Evolutionary conservation across 352 stramenopile genomes (phyloP).

Genomic region (Phytophthora gonapodyides): DNA sequence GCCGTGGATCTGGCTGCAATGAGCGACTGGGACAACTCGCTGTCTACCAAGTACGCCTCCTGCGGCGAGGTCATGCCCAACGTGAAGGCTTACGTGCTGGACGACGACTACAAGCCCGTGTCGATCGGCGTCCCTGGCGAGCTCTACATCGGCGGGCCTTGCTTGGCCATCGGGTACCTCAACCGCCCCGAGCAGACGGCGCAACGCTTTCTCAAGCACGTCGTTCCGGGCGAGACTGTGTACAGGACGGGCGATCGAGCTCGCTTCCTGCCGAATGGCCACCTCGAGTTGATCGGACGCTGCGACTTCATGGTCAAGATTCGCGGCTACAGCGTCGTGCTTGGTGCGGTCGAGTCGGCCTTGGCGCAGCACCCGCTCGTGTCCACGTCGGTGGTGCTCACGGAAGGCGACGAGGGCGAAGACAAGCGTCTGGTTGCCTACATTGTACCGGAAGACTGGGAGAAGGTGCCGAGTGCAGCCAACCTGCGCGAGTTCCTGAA

Average conservation of each 20-base stretch:
- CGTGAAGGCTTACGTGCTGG: conserved; percentile 74
- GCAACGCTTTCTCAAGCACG: conserved; percentile 76
- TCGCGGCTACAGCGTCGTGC: conserved; percentile 93
- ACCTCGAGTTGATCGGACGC: conserved; percentile 93
- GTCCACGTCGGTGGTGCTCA: conserved; percentile 90
- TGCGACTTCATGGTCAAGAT: conserved; percentile 98
- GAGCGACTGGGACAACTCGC: conserved; percentile 68
- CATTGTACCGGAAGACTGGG: conserved; percentile 81
- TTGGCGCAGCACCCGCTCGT: conserved; percentile 86
- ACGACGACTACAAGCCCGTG: conserved; percentile 69
- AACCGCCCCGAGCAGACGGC: conserved; percentile 79
- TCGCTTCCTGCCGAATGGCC: conserved; percentile 88
- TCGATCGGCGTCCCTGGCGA: conserved; percentile 74
- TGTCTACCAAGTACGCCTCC: conserved; percentile 88
- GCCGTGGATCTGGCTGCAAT: conserved; percentile 79
- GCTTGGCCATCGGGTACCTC: conserved; percentile 86
- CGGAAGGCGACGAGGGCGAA: conserved; percentile 79
- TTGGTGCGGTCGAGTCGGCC: conserved; percentile 91
- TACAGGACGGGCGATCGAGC: conserved; percentile 94
- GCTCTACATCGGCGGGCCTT: conserved; percentile 87
- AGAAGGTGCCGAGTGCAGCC: conserved; percentile 62
- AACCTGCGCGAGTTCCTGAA: conserved; percentile 74
- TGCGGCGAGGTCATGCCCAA: conserved; percentile 89
- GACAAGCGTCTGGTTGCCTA: conserved; percentile 94
- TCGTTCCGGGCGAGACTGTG: conserved; percentile 72